Percentiles rank a stretch among this genome's conserved stretches.
Evolutionary conservation across 176 grass and related monocot genomes (phyloP).

Genomic region (Cymbopogon citratus): DNA sequence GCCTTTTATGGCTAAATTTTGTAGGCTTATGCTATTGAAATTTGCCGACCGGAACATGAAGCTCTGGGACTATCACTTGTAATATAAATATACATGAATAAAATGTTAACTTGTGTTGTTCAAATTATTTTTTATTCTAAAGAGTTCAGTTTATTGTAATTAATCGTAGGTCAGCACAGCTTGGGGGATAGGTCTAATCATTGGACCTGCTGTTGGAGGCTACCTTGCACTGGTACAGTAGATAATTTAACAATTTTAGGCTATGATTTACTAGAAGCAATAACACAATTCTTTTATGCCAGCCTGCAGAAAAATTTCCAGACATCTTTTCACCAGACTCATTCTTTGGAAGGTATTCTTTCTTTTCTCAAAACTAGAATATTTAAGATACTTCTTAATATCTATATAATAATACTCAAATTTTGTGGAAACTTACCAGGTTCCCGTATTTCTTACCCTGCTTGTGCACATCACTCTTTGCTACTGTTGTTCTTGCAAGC

Average conservation of each 20-base stretch:
- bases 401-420: too few relatives aligned
- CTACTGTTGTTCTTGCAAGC: slow-evolving; percentile 55
- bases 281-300: neutral
- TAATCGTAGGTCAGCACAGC: slow-evolving; percentile 56
- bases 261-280: neutral
- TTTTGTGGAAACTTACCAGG: slow-evolving; percentile 11
- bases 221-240: slow-evolving; percentile 65
- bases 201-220: slow-evolving; percentile 91
- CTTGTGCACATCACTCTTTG: slow-evolving; percentile 64
- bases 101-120: too few relatives aligned
- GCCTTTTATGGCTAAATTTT: neutral
- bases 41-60: slow-evolving; percentile 77
- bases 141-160: neutral
- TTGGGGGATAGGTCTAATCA: slow-evolving; percentile 69
- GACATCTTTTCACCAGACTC: slow-evolving; percentile 71
- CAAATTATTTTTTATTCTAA: neutral
- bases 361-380: neutral
- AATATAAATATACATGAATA: neutral
- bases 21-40: slow-evolving; percentile 82
- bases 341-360: slow-evolving; percentile 60
- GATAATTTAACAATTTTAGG: neutral
- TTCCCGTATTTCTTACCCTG: slow-evolving; percentile 94
- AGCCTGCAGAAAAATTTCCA: slow-evolving; percentile 96
- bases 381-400: too few relatives aligned
- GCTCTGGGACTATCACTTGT: slow-evolving; percentile 77